Evolutionary conservation across 2,329 filamentous ascomycete genomes (phyloP).

Genomic region (Fusarium sp.): DNA sequence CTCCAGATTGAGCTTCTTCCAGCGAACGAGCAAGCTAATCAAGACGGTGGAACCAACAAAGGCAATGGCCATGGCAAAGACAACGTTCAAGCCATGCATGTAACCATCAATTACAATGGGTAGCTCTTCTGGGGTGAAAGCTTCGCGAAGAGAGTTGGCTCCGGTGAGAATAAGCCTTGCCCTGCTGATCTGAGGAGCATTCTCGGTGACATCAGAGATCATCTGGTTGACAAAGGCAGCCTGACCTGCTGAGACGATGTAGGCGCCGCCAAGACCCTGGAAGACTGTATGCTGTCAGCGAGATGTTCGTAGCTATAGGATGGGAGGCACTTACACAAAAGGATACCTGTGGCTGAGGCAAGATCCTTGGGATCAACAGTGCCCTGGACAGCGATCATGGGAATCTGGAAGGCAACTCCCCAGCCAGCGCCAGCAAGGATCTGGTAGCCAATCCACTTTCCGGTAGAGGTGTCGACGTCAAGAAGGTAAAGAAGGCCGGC

Average conservation of each 20-base stretch:
- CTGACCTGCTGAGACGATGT: constrained; percentile 59
- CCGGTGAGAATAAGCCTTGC: constrained; percentile 53
- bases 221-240: constrained; percentile 58
- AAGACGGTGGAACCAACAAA: constrained; percentile 54
- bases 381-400: constrained; percentile 60
- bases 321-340: constrained; percentile 51
- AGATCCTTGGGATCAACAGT: constrained; percentile 54
- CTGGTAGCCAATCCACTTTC: constrained; percentile 63
- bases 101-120: constrained; percentile 67
- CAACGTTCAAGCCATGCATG: constrained; percentile 70
- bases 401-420: constrained; percentile 58
- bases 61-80: constrained; percentile 65
- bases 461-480: constrained; percentile 50
- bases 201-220: constrained; percentile 46
- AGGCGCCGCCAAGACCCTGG: constrained; percentile 61
- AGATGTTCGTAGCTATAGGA: neutral
- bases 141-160: constrained; percentile 64
- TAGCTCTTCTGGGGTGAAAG: constrained; percentile 60
- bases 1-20: constrained; percentile 51
- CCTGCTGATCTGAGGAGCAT: constrained; percentile 51
- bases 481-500: constrained; percentile 56
- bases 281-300: constrained; percentile 48
- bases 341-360: constrained; percentile 57
- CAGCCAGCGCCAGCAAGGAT: constrained; percentile 59
- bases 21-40: constrained; percentile 48